A percentile compares a stretch with the other conserved stretches of the same genome.
phyloP scores from a whole-genome alignment of 768 basidiomycete genomes.

The Lyophyllum shimeji region DNA sequence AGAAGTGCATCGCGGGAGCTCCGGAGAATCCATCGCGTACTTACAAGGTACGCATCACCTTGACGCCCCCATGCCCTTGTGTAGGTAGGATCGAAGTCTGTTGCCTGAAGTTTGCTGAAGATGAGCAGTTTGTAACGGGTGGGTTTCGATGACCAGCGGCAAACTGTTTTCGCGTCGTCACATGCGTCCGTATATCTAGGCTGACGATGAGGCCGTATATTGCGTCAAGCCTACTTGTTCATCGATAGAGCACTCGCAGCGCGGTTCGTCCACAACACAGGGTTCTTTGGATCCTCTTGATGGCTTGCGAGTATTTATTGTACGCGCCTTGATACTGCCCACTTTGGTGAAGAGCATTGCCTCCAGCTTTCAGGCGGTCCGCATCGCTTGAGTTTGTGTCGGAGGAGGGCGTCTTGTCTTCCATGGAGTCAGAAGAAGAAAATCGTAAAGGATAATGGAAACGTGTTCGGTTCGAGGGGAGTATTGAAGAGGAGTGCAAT shows the following conservation, averaged over 20 bases:
- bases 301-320: conserved; percentile 41
- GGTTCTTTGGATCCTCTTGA: conserved; percentile 36
- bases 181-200: no score
- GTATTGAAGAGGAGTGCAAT: neutral
- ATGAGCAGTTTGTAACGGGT: no score
- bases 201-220: no score
- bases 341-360: conserved; percentile 36
- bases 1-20: no score
- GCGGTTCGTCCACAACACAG: conserved; percentile 44
- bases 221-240: conserved; percentile 38
- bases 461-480: neutral
- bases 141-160: no score
- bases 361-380: conserved; percentile 37
- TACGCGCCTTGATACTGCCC: conserved; percentile 34
- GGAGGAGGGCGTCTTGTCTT: neutral
- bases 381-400: conserved; percentile 11
- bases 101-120: no score
- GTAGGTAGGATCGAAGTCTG: no score
- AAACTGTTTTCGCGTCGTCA: no score
- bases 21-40: neutral
- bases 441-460: no score
- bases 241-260: conserved; percentile 38
- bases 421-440: neutral
- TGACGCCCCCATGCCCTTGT: conserved; percentile 43
- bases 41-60: conserved; percentile 31